Evolutionary conservation across 441 rosid species (phyloP).

Genomic region (Gossypium gossypioides): DNA sequence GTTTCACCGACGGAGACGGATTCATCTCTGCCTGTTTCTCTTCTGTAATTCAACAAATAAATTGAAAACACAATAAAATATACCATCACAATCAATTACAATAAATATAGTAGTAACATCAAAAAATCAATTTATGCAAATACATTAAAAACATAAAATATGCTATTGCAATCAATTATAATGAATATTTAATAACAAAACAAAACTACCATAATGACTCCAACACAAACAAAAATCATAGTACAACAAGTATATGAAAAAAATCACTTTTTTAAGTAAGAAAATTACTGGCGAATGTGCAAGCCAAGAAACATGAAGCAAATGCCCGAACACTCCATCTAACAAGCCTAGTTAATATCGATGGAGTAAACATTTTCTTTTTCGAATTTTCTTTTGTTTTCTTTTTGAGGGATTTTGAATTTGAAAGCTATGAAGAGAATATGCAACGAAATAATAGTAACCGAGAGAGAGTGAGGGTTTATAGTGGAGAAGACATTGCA

Average conservation of each 20-base stretch:
- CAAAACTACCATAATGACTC: too few relatives aligned
- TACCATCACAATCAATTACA: too few relatives aligned
- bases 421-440: too few relatives aligned
- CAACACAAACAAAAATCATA: too few relatives aligned
- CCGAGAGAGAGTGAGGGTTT: too few relatives aligned
- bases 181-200: too few relatives aligned
- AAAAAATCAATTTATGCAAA: too few relatives aligned
- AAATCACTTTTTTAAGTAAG: slow-evolving; percentile 17
- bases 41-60: slow-evolving; percentile 20
- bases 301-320: slow-evolving; percentile 54
- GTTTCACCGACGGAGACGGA: slow-evolving; percentile 11
- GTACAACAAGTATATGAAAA: too few relatives aligned
- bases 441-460: too few relatives aligned
- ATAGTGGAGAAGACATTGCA: too few relatives aligned
- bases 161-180: not conserved
- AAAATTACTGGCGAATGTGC: slow-evolving; percentile 24
- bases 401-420: too few relatives aligned
- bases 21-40: slow-evolving; percentile 20
- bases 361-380: slow-evolving; percentile 32
- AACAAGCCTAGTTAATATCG: slow-evolving; percentile 39
- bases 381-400: not conserved
- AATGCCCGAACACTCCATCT: slow-evolving; percentile 51
- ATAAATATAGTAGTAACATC: too few relatives aligned
- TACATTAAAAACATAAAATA: not conserved
- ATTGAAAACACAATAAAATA: not conserved